Evolutionary conservation across 257 asterid species (phyloP), one percentile per base, ranked within the genome.

Genomic region (Fraxinus cuspidata): DNA sequence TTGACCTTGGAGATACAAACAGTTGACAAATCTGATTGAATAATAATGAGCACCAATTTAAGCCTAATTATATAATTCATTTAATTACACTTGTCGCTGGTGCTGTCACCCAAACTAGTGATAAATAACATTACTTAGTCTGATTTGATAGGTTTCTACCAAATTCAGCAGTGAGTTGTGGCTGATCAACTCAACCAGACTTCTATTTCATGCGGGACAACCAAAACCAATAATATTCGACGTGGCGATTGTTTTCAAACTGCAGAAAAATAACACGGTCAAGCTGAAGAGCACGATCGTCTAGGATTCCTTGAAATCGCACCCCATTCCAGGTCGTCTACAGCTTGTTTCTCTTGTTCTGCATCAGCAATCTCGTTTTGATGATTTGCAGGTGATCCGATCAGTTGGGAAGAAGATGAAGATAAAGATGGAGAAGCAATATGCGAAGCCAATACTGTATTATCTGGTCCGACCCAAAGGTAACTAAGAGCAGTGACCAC

Each of bases 251-350:
- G 11, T 7, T 53, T 53, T 19, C 12, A 6, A n/a, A 56, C 63
- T 5, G 6, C 65, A 56, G 28, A 56, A n/a, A n/a, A 56, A 56
- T 56, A n/a, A 18, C 64, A n/a, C 38, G 40, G 16, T 81, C 79
- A 76, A 25, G 9, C 63, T 32, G 78, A 80, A 83, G 87, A 73
- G 34, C 76, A 38, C 19, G 86, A 81, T 80, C 49, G 71, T 32
- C 71, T 73, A 6, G 71, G 73, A 35, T 60, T 64, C 31, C 89
- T 83, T 75, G 87, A 81, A 70, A 77, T 86, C 1, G 90, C 80
- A 35, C 89, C 90, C 92, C 90, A 86, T 78, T 81, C 87, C 4
- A 78, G 83, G 40, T 90, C 90, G 79, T 88, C 90, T 28, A 88
- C 88, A 13, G 81, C 81, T 6, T 85, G 89, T 78, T 77, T 83